Evolutionary conservation across 257 asterid species (phyloP).

Genomic region (Anisodus acutangulus): DNA sequence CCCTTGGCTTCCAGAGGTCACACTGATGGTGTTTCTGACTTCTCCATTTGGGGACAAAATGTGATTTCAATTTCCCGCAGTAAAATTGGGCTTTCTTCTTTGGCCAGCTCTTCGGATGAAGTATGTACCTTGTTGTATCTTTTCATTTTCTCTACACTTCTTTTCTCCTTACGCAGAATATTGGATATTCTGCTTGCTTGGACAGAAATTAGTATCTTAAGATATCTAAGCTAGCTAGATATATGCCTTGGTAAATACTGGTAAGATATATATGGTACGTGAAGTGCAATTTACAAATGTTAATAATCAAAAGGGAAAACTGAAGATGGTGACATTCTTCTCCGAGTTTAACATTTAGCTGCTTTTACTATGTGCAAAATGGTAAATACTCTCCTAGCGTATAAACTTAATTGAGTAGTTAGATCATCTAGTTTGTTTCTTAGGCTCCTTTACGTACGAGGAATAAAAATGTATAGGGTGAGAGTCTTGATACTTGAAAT

Average conservation of each 20-base stretch:
- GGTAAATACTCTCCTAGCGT: neutral
- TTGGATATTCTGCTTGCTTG: constrained; percentile 14
- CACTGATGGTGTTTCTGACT: constrained; percentile 77
- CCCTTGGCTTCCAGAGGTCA: constrained; percentile 72
- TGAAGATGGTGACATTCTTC: neutral
- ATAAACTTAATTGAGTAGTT: neutral
- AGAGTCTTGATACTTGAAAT: constrained; percentile 3
- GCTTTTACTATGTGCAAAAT: neutral
- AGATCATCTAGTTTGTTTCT: neutral
- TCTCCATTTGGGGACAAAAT: constrained; percentile 91
- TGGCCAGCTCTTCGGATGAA: constrained; percentile 64
- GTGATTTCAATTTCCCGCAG: constrained; percentile 82
- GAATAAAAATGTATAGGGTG: neutral
- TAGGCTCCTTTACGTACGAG: neutral
- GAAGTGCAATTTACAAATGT: neutral
- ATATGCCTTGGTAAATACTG: neutral
- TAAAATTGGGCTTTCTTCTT: constrained; percentile 78
- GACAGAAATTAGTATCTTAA: neutral
- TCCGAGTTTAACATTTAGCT: constrained; percentile 4
- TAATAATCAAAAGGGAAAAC: neutral
- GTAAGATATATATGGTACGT: neutral
- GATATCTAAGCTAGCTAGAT: constrained; percentile 9
- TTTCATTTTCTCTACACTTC: neutral
- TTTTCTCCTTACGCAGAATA: constrained; percentile 23
- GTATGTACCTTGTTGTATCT: constrained; percentile 45